These are phyloP conservation scores for Tuber calosporum DNA, from an alignment of 495 filamentous ascomycete genomes.

Conservation along the genomic window DNA sequence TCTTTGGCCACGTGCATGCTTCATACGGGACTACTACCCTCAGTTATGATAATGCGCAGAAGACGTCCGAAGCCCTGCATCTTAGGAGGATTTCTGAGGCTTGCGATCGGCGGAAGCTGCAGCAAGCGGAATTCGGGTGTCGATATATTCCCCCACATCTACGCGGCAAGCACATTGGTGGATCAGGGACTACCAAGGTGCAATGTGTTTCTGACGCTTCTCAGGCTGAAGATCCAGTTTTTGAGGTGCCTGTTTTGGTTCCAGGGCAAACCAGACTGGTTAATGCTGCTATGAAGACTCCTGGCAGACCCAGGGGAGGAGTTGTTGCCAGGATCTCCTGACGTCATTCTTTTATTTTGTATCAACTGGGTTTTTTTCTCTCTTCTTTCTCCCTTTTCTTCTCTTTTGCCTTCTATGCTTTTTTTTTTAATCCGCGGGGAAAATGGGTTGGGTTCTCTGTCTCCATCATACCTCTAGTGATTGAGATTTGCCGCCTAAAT, in stretches of 20 bases:
- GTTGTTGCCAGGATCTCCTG: background rate
- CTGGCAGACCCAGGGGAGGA: background rate
- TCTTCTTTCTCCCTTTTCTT: too few relatives aligned
- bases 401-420: too few relatives aligned
- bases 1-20: constrained; percentile 84
- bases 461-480: too few relatives aligned
- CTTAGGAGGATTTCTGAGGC: background rate
- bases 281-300: background rate
- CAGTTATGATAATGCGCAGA: constrained; percentile 48
- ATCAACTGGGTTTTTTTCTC: too few relatives aligned
- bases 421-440: too few relatives aligned
- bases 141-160: background rate
- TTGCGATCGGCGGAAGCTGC: background rate
- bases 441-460: too few relatives aligned
- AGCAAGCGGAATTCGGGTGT: background rate
- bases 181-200: background rate
- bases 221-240: background rate
- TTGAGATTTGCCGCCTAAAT: too few relatives aligned
- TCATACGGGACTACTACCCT: constrained; percentile 54
- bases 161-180: background rate
- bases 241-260: background rate
- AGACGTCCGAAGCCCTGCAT: constrained; percentile 4
- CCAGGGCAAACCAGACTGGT: background rate
- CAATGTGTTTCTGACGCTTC: background rate
- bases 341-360: too few relatives aligned